A percentile compares a stretch with the other conserved stretches of the same genome.
phyloP scores from a whole-genome alignment of 768 basidiomycete species.

The Coprinopsis sp. region DNA sequence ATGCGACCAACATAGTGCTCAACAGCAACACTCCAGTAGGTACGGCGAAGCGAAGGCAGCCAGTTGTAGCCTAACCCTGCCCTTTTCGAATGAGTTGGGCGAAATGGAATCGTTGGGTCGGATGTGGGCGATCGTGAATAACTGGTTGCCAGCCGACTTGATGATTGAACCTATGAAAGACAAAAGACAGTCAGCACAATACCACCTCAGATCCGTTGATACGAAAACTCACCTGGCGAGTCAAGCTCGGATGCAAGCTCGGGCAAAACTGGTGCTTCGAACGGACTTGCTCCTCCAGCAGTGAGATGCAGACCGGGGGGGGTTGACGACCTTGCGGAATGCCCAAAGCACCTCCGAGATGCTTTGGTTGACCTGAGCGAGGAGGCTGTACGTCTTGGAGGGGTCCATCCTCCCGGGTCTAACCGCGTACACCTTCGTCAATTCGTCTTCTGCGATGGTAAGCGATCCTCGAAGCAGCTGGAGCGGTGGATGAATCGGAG shows the following conservation, averaged over 20 bases:
- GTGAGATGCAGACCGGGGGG: no score
- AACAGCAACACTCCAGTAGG: constrained; percentile 65
- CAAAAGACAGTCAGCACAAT: no score
- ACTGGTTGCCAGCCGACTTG: constrained; percentile 32
- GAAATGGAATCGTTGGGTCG: constrained; percentile 87
- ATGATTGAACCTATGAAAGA: no score
- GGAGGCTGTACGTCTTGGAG: constrained; percentile 72
- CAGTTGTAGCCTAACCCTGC: constrained; percentile 79
- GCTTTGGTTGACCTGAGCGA: constrained; percentile 74
- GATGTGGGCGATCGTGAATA: constrained; percentile 79
- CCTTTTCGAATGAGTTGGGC: constrained; percentile 87
- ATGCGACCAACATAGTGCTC: constrained; percentile 75
- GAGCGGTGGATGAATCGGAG: no score
- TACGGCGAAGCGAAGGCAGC: constrained; percentile 73
- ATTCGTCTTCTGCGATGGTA: constrained; percentile 29
- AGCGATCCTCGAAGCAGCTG: constrained; percentile 72
- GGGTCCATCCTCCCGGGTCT: constrained; percentile 47
- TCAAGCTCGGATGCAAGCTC: no score
- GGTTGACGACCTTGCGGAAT: constrained; percentile 40
- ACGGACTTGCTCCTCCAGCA: no score
- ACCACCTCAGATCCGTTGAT: no score
- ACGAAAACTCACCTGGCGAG: no score
- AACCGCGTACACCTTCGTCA: not conserved
- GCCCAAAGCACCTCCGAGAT: constrained; percentile 65
- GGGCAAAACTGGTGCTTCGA: no score